A percentile compares a stretch with the other conserved stretches of the same genome.
Conservation (phyloP, 2,329 filamentous ascomycete species). For the Nemania sp. region DNA sequence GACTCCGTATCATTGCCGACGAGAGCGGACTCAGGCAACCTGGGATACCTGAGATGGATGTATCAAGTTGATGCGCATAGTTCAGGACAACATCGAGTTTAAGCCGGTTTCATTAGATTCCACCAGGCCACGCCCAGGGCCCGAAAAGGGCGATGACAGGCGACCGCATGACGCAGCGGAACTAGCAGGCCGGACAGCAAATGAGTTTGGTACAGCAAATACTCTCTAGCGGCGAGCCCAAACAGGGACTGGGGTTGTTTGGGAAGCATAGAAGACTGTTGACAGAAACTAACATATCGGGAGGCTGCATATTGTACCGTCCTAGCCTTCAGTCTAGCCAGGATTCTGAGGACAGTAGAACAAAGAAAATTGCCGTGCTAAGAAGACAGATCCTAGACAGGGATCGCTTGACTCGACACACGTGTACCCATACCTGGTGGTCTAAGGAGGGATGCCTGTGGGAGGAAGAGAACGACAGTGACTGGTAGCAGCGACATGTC, state of each 20-base stretch:
- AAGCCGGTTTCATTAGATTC: constrained; percentile 56
- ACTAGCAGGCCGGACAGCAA: constrained; percentile 53
- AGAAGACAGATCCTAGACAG: constrained; percentile 53
- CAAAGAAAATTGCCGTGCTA: constrained; percentile 58
- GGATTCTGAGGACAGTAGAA: constrained; percentile 56
- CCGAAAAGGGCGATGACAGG: constrained; percentile 56
- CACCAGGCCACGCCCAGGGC: constrained; percentile 52
- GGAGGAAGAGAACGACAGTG: constrained; percentile 29
- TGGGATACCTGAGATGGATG: constrained; percentile 29
- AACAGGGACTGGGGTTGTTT: constrained; percentile 58
- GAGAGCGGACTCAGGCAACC: constrained; percentile 42
- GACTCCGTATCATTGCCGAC: constrained; percentile 48
- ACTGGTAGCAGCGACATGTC: constrained; percentile 41
- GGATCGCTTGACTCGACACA: constrained; percentile 67
- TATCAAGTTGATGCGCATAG: constrained; percentile 47
- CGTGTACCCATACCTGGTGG: constrained; percentile 56
- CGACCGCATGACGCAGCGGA: constrained; percentile 56
- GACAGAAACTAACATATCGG: constrained; percentile 58
- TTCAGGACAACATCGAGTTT: constrained; percentile 53
- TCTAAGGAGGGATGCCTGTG: constrained; percentile 38
- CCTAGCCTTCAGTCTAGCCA: constrained; percentile 53
- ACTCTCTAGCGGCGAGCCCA: constrained; percentile 53
- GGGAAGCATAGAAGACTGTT: constrained; percentile 53
- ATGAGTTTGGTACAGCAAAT: constrained; percentile 60
- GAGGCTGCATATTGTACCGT: constrained; percentile 62